Evolutionary conservation across 495 filamentous ascomycete species (phyloP).

Genomic region (Ascodesmis nigricans): DNA sequence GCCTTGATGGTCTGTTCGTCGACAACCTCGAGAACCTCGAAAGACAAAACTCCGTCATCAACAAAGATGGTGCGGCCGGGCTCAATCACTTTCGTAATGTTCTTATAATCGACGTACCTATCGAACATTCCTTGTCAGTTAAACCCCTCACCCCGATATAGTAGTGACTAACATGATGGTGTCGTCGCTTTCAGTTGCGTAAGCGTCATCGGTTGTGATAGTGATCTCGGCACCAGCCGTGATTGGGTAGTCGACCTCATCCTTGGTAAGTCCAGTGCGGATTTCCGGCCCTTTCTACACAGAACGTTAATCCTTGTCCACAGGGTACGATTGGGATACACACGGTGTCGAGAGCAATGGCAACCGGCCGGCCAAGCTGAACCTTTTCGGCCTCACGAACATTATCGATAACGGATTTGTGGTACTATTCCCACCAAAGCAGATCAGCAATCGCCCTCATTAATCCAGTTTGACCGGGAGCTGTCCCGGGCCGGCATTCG

Average conservation of each 20-base stretch:
- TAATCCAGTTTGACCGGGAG: no score
- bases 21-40: constrained; percentile 70
- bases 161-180: constrained; percentile 63
- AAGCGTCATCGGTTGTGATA: constrained; percentile 94
- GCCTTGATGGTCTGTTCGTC: constrained; percentile 72
- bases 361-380: constrained; percentile 62
- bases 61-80: constrained; percentile 93
- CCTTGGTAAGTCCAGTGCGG: constrained; percentile 76
- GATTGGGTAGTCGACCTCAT: constrained; percentile 73
- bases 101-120: constrained; percentile 98
- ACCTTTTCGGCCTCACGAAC: constrained; percentile 58
- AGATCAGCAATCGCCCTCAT: no score
- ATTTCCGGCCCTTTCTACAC: constrained; percentile 86
- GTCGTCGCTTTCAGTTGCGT: constrained; percentile 58
- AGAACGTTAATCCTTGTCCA: no score
- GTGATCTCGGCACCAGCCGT: constrained; percentile 59
- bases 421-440: no score
- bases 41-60: constrained; percentile 90
- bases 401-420: constrained; percentile 92
- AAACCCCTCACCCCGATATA: not conserved
- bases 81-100: constrained; percentile 95
- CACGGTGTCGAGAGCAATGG: constrained; percentile 89
- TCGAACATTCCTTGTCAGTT: constrained; percentile 5
- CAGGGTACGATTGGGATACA: no score
- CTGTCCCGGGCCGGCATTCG: no score